Base-by-base conservation (phyloP, 106 monocot genomes). In the Chionographis japonica region DNA sequence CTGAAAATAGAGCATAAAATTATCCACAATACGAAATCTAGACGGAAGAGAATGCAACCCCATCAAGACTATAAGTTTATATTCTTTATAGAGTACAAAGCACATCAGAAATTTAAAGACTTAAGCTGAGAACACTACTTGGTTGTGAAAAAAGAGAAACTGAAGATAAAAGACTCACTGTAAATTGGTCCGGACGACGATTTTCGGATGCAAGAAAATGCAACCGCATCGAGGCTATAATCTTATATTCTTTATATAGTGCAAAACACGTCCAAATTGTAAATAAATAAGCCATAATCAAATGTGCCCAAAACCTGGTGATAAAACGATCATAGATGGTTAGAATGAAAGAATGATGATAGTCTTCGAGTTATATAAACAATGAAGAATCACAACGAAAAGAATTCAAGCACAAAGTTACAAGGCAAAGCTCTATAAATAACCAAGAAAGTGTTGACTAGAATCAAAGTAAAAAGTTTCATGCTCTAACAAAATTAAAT, bases 131-230 rank as follows among this genome's bases (percentile, higher is more conserved):
- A 16, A 7, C 15, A 71, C 35, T 14, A 8, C 20, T 27, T 41
- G 16, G 19, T 27, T 27, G 35, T 56, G 56, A 60, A 42, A 61
- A 27, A 14, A 54, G 2, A 49, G 4, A 69, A 56, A 6, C 58
- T n/a, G 20, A 46, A 41, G n/a, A 63, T 4, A 66, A 4, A 68
- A 36, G 59, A 46, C 87, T 68, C 62, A 88, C 89, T 41, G 89
- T 89, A 69, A 85, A 89, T 74, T 85, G 85, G 73, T 89, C 89
- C 11, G 85, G 79, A 57, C 89, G 85, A 12, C 89, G 89, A 15
- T 39, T 68, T 72, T 79, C 73, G 51, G 84, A 79, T 61, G 89
- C 89, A 71, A 89, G 89, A 77, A 79, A 89, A 67, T 51, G 81
- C 78, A 89, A 58, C 63, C 89, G 79, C 85, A 82, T 89, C 20